Evolutionary conservation across 208 protist species (phyloP), one percentile per base, ranked within the genome.

Genomic region (Trypanosoma caninum): DNA sequence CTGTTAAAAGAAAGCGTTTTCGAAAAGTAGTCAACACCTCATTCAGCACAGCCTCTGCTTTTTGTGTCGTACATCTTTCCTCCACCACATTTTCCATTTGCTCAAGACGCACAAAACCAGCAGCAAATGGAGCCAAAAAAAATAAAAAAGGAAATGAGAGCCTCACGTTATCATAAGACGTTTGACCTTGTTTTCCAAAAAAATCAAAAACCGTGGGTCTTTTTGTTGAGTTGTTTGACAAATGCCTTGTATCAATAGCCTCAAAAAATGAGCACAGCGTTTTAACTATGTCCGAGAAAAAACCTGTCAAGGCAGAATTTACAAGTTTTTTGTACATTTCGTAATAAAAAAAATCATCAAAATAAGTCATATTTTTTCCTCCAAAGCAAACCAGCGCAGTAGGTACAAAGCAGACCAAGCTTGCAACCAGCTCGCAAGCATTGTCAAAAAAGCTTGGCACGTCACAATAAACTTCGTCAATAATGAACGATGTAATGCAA

Each of bases 371-470:
- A 30, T 16, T 34, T 25, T 37, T 51, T 46, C 34, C 38, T 20
- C 18, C 22, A 56, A 51, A 34, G 45, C 2, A 70, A 55, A 11
- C 45, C 22, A 59, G 35, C 8, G 63, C 25, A 14, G 42, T 33
- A 28, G 70, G 65, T 65, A 61, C 6, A 62, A 72, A 54, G n/a
- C 31, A 40, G 47, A 80, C 58, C 16, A 89, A 52, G 40, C 81
- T 84, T 18, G 57, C 37, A 18, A 87, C 66, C 28, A 89, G 68
- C 50, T 94, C 87, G 7, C 75, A 82, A 34, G 89, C 67, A 62
- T 94, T 80, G 35, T 65, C 59, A 59, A 94, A 94, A 57, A 89
- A 89, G 27, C 76, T 78, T 23, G 87, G 87, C n/a, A 78, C 76
- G 59, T 94, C 87, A 16, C 75, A 75, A 65, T 86, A 91, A 25